A percentile compares a stretch with the other conserved stretches of the same genome.
These are phyloP conservation scores for Croton laevigatus DNA, from an alignment of 441 rosid species.

Conservation along the genomic window DNA sequence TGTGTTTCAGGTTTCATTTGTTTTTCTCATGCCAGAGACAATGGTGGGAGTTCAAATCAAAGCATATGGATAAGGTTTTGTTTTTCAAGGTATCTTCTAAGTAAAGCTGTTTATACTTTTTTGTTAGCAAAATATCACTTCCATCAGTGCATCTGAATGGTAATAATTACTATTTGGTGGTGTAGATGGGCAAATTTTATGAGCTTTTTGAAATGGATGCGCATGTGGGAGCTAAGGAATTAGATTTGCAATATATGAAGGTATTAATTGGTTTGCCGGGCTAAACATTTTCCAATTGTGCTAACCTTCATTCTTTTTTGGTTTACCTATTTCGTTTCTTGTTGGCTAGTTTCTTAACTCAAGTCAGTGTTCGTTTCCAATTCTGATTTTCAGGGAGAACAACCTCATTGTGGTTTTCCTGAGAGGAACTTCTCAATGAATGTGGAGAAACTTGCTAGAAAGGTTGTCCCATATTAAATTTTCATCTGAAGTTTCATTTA, in stretches of 20 bases:
- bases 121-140: constrained; percentile 3
- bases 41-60: constrained; percentile 99
- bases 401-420: constrained; percentile 99
- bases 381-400: constrained; percentile 73
- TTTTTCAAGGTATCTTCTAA: constrained; percentile 79
- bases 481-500: constrained; percentile 17
- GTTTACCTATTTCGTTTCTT: constrained; percentile 2
- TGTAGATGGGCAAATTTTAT: constrained; percentile 98
- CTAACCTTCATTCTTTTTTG: constrained; percentile 10
- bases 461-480: constrained; percentile 47
- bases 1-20: constrained; percentile 20
- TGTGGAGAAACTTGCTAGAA: constrained; percentile 86
- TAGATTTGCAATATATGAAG: constrained; percentile 98
- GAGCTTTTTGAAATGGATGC: constrained; percentile 99
- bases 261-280: constrained; percentile 37
- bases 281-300: constrained; percentile 4
- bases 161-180: constrained; percentile 19
- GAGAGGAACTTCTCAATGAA: constrained; percentile 91
- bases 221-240: constrained; percentile 92
- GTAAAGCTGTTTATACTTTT: constrained; percentile 11
- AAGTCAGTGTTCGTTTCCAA: constrained; percentile 23
- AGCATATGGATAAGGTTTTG: constrained; percentile 97
- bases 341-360: constrained; percentile 15
- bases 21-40: constrained; percentile 59
- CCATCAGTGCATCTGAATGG: constrained; percentile 12